Percentiles rank a stretch among this genome's conserved stretches.
Conservation (phyloP, 257 asterid genomes). For the Apocynum venetum region DNA sequence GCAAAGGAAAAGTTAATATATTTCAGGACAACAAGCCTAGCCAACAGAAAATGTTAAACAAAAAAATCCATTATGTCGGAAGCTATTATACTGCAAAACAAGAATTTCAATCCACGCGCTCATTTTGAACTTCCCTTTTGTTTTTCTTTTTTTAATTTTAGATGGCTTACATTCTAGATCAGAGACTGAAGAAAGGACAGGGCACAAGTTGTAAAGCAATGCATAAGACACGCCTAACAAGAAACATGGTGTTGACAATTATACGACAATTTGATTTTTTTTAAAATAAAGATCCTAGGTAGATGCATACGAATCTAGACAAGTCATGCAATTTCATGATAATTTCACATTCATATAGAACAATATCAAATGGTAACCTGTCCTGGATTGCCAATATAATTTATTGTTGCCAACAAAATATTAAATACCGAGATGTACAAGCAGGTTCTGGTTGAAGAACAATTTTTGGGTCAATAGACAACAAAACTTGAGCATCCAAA, state of each 20-base stretch:
- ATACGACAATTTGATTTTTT: not conserved
- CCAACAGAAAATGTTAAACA: not conserved
- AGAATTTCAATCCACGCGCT: not conserved
- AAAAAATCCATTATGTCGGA: not conserved
- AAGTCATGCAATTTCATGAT: slow-evolving; percentile 12
- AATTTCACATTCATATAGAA: slow-evolving; percentile 11
- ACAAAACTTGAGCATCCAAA: slow-evolving; percentile 3
- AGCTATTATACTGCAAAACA: not conserved
- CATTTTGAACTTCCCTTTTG: not conserved
- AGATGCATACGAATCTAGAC: not conserved
- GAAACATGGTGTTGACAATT: not conserved
- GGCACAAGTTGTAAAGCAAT: not conserved
- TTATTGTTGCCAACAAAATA: not conserved
- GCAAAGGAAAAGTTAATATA: not conserved
- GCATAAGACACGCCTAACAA: not conserved
- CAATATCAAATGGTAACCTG: not conserved
- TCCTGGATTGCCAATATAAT: not conserved
- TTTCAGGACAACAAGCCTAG: not conserved
- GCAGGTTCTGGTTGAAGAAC: slow-evolving; percentile 17
- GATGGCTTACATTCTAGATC: not conserved
- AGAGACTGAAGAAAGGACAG: not conserved
- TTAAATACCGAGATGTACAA: not conserved
- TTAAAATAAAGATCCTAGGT: slow-evolving; percentile 1
- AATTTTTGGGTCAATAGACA: not conserved
- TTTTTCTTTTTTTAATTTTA: not conserved